A percentile compares a stretch with the other conserved stretches of the same genome.
Evolutionary conservation across 2,329 filamentous ascomycete genomes (phyloP).

Genomic region (Colletotrichum orchidophilum): DNA sequence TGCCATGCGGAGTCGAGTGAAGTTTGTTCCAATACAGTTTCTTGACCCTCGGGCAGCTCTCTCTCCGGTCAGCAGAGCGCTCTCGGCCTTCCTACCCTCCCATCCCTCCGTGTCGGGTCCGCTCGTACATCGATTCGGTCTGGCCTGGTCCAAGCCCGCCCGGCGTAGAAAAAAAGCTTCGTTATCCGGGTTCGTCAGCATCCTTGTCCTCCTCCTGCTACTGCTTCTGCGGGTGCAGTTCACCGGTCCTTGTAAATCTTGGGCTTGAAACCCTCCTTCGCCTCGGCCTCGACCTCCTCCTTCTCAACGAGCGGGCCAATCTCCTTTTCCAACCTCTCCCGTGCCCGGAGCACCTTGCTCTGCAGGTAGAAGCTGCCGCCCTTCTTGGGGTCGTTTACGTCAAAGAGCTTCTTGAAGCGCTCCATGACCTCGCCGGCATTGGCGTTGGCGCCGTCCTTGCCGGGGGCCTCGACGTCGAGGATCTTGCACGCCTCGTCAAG

Average conservation of each 20-base stretch:
- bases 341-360: conserved; percentile 92
- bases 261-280: conserved; percentile 89
- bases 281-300: conserved; percentile 78
- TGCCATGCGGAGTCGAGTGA: conserved; percentile 37
- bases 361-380: conserved; percentile 98
- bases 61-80: background rate
- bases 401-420: conserved; percentile 94
- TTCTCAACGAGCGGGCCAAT: conserved; percentile 77
- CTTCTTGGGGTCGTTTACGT: conserved; percentile 92
- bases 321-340: conserved; percentile 92
- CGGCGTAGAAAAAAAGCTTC: background rate
- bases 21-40: conserved; percentile 33
- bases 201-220: background rate
- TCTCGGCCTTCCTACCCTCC: background rate
- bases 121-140: background rate
- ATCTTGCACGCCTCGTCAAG: conserved; percentile 98
- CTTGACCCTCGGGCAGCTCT: background rate
- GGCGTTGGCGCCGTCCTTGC: conserved; percentile 71
- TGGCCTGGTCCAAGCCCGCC: background rate
- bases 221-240: background rate
- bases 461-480: conserved; percentile 89
- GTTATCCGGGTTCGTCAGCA: background rate
- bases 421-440: conserved; percentile 83
- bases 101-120: background rate
- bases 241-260: conserved; percentile 86